Base-by-base conservation (phyloP, 2,329 filamentous ascomycete genomes). In the Botrytis hyacinthi region DNA sequence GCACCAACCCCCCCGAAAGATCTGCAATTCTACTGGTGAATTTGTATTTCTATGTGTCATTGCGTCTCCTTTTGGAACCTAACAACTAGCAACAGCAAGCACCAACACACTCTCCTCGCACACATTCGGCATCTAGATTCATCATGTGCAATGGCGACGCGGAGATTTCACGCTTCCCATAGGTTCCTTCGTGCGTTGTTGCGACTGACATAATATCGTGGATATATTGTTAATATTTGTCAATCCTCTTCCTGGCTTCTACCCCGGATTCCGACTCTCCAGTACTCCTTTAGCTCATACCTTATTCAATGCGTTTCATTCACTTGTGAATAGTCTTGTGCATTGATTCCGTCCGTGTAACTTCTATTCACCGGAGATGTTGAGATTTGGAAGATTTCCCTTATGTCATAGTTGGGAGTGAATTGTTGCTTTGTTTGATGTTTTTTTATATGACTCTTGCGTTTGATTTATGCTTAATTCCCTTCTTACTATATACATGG, bases 11-110 rank as follows among this genome's bases (percentile, higher is more conserved):
- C 22, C n/a, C 26, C 35, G 35, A 62, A 16, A n/a, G 51, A 54
- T 29, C 40, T 6, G 9, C n/a, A 22, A 44, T 16, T 29, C 60
- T 44, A 67, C 44, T 46, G 48, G 51, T 7, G 40, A 26, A 29
- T 32, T 26, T 32, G 22, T 9, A 44, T 62, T 71, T 71, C 35
- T 71, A 71, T 71, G 59, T 71, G 70, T 71, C 70, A 71, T 71
- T 35, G 70, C 46, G 35, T 66, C 70, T 32, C 32, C 37, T 12
- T 66, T 32, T 26, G n/a, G 40, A 66, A 51, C n/a, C 9, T 26
- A 35, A 61, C 40, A 7, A 32, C n/a, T 22, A 32, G 16, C 51
- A 35, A 10, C 66, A 40, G 37, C 48, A 54, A 54, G 26, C 48
- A 63, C 16, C n/a, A 46, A 40, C n/a, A 63, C 32, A 63, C 10